Base-by-base conservation (phyloP, 2,329 filamentous ascomycete genomes). In the Akanthomyces muscarius region DNA sequence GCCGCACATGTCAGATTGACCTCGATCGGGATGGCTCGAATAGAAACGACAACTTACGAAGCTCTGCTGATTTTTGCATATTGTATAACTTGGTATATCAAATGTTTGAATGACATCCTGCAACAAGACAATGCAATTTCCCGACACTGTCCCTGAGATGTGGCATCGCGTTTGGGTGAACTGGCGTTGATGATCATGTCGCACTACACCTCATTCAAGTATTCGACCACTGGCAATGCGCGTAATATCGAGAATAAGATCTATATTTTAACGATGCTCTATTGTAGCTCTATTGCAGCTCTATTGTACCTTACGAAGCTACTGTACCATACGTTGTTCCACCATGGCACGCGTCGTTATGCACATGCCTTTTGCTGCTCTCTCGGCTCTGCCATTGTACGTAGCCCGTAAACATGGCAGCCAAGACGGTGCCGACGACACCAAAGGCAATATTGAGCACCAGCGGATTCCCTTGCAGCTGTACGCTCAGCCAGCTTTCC, bases 401-500 rank as follows among this genome's bases (percentile, higher is more conserved):
- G 16, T 62, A 62, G 30, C 16, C 52, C 2, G 61, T 53, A 57
- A 62, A 62, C 4, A 38, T 25, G 0, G 42, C 42, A 11, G 61
- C 61, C 45, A 62, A 21, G 2, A 82, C 66, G 5, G 84, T 74
- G 0, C 86, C 88, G 0, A 78, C 57, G 1, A 73, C 70, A 2
- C 87, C 79, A 18, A 91, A 74, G 0, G 81, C 76, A 2, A 85
- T 66, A 70, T 91, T 91, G 28, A 90, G 81, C 0, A 86, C 86
- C 0, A 86, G 77, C 0, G 89, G 88, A 69, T 91, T 77, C 28
- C 83, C 81, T 10, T 79, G 67, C 65, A 91, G 89, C 0, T 77
- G 75, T 4, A 81, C 80, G 68, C 90, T 86, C 0, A 88, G 90
- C 23, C 89, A 74, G 0, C 86, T 82, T 69, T 92, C 89, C 47